These are phyloP conservation scores for Medicago arabica DNA, from an alignment of 306 rosid species.

Conservation along the genomic window DNA sequence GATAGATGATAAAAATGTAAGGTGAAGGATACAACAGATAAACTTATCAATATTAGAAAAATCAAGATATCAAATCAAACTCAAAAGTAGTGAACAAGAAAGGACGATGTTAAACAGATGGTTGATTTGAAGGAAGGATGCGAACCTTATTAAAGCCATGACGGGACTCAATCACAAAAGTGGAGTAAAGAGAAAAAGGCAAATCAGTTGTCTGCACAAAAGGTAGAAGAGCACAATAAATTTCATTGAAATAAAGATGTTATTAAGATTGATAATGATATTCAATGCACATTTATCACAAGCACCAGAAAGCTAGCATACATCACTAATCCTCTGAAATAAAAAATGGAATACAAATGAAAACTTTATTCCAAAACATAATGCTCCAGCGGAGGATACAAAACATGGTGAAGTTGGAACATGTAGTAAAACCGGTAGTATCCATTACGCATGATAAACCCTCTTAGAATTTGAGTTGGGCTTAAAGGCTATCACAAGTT, in stretches of 20 bases:
- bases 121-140: slow-evolving; percentile 29
- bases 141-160: slow-evolving; percentile 94
- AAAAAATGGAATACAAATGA: neutral
- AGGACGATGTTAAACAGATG: slow-evolving; percentile 1
- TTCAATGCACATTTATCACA: slow-evolving; percentile 3
- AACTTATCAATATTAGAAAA: slow-evolving; percentile 17
- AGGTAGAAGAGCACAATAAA: slow-evolving; percentile 42
- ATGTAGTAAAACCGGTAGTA: too few species aligned
- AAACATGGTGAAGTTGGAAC: too few species aligned
- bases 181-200: slow-evolving; percentile 93
- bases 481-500: too few species aligned
- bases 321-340: slow-evolving; percentile 14
- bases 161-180: slow-evolving; percentile 94
- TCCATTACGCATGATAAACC: too few species aligned
- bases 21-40: slow-evolving; percentile 21
- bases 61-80: slow-evolving; percentile 38
- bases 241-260: slow-evolving; percentile 28
- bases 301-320: slow-evolving; percentile 26
- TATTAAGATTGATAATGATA: slow-evolving; percentile 22
- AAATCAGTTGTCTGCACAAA: slow-evolving; percentile 84
- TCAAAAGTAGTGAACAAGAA: slow-evolving; percentile 26
- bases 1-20: slow-evolving; percentile 43
- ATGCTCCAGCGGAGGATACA: too few species aligned
- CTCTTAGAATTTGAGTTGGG: too few species aligned
- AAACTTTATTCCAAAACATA: too few species aligned